Conservation (phyloP, 768 basidiomycete species). For the Amyloporia xantha region DNA sequence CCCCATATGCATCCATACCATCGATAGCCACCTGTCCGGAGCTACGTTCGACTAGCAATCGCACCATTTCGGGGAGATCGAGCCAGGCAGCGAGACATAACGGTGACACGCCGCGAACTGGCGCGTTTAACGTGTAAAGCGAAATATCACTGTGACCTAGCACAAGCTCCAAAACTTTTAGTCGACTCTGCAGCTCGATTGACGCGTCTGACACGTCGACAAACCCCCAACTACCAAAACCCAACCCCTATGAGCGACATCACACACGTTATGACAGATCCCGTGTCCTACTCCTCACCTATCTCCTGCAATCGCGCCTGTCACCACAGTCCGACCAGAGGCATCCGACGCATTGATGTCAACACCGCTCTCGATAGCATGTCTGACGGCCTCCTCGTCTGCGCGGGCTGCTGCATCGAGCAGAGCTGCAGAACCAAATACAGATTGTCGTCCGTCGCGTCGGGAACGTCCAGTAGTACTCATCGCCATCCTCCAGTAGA, state of each 20-base stretch:
- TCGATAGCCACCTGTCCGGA: conserved; percentile 61
- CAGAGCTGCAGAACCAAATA: conserved; percentile 11
- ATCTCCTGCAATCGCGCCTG: conserved; percentile 67
- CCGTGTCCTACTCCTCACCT: conserved; percentile 32
- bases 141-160: conserved; percentile 52
- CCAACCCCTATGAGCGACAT: conserved; percentile 5
- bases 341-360: conserved; percentile 63
- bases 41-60: conserved; percentile 56
- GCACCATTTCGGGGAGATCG: conserved; percentile 54
- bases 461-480: neutral
- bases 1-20: conserved; percentile 67
- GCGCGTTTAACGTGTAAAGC: conserved; percentile 67
- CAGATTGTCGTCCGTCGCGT: conserved; percentile 10
- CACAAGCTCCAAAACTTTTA: conserved; percentile 51
- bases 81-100: conserved; percentile 78
- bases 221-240: conserved; percentile 59
- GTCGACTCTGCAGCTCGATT: conserved; percentile 49
- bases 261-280: neutral
- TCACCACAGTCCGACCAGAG: conserved; percentile 54
- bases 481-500: conserved; percentile 5
- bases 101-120: conserved; percentile 70
- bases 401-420: conserved; percentile 46
- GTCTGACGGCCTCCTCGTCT: conserved; percentile 44
- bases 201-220: conserved; percentile 68
- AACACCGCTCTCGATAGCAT: conserved; percentile 51